Evolutionary conservation across 352 stramenopile species (phyloP), one percentile per base, ranked within the genome.

Genomic region (Blastocystis hominis): DNA sequence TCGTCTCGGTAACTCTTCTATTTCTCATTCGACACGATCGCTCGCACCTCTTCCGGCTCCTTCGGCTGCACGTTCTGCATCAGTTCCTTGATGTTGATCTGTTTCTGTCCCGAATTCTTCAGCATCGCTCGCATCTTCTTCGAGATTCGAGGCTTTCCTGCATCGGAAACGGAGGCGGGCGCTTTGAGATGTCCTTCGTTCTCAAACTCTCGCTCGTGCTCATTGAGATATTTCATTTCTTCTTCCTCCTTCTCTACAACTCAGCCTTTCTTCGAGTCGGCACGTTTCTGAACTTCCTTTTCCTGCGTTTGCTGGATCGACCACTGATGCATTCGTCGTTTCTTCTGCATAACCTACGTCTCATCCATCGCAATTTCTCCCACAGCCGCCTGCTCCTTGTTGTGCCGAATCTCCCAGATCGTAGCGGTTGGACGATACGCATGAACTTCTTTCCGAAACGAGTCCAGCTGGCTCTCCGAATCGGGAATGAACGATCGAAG

Each of bases 71-170:
- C 24, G 7, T 80, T 59, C 10, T 76, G 9, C 6, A 70, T n/a
- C n/a, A 80, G 50, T 10, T 76, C 9, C 9, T 70, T 20, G 13
- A 68, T 42, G 40, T 61, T 44, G 55, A 68, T 61, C 7, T n/a
- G 15, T n/a, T 80, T 62, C 50, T 77, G 42, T 9, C 88, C 88
- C 46, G 54, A 42, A 86, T 97, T 97, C 90, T 97, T 97, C 42
- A 97, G 89, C 84, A 94, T 92, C 84, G 96, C 96, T n/a, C 95
- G 92, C 88, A 97, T 94, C 50, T 94, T 94, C 86, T 97, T 97
- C 46, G 94, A 97, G 44, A 98, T 84, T 77, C 94, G 95, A 6
- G 93, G 90, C 44, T 94, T 93, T 72, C 93, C 92, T 44, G 55
- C 75, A n/a, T 20, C 55, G 55, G 78, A 62, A 30, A 87, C 88